These are phyloP conservation scores for Iris pallida DNA, from an alignment of 116 monocot genomes.

Conservation along the genomic window DNA sequence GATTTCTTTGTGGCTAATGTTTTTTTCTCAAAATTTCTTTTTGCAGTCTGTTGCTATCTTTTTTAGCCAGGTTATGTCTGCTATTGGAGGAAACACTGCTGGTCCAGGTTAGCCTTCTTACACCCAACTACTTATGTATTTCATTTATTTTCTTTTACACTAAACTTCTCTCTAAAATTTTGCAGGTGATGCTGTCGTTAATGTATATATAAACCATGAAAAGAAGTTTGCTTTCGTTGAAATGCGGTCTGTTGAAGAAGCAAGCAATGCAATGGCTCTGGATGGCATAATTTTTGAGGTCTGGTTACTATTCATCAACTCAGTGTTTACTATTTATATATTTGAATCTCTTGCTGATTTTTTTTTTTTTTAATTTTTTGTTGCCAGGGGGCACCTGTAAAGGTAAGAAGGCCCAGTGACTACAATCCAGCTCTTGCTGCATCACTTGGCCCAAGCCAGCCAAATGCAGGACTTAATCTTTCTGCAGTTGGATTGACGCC, in stretches of 20 bases:
- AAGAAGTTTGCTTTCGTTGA: constrained; percentile 96
- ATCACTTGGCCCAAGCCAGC: constrained; percentile 69
- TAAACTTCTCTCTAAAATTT: background rate
- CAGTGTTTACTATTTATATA: background rate
- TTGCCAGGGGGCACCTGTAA: constrained; percentile 61
- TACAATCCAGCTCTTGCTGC: constrained; percentile 80
- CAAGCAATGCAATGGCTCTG: constrained; percentile 93
- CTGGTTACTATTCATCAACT: background rate
- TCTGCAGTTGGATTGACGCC: constrained; percentile 68
- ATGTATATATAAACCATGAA: constrained; percentile 92
- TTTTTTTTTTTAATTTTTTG: background rate
- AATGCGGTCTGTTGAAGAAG: constrained; percentile 95
- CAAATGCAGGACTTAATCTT: constrained; percentile 67
- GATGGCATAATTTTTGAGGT: constrained; percentile 97
- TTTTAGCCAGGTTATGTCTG: constrained; percentile 92
- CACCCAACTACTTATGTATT: background rate
- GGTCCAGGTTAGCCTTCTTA: constrained; percentile 64
- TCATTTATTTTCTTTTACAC: background rate
- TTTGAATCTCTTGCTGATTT: background rate
- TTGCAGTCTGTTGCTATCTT: constrained; percentile 89
- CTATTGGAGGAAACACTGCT: constrained; percentile 94
- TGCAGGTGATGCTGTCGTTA: constrained; percentile 87
- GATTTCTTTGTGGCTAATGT: background rate
- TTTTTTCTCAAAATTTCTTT: background rate
- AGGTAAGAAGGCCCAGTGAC: constrained; percentile 73